A percentile compares a stretch with the other conserved stretches of the same genome.
These are phyloP conservation scores for Brettanomyces nanus DNA, from an alignment of 805 yeast species.

Conservation along the genomic window DNA sequence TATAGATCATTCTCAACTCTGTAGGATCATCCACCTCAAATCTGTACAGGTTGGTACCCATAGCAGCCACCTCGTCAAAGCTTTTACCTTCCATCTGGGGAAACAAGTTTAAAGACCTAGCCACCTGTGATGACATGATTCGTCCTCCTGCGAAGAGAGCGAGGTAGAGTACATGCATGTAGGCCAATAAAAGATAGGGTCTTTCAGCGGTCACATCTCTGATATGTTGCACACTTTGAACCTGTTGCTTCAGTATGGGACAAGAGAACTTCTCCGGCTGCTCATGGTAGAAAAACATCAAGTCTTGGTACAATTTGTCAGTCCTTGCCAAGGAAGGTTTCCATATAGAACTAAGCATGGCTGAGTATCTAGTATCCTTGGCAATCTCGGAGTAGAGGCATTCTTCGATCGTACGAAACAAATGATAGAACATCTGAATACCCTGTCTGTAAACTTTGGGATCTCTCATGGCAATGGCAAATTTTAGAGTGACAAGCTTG, in stretches of 20 bases:
- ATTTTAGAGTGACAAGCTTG: constrained; percentile 57
- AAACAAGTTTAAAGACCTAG: constrained; percentile 62
- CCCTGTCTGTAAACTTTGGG: constrained; percentile 76
- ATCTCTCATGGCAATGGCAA: constrained; percentile 71
- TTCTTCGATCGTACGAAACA: constrained; percentile 57
- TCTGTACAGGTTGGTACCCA: constrained; percentile 64
- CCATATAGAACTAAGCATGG: constrained; percentile 53
- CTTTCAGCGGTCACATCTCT: constrained; percentile 42
- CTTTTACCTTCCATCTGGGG: constrained; percentile 63
- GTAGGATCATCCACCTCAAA: constrained; percentile 61
- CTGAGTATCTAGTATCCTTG: constrained; percentile 29
- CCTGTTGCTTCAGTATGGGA: constrained; percentile 56
- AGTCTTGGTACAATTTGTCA: constrained; percentile 48
- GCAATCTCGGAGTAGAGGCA: constrained; percentile 38
- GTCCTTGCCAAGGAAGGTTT: constrained; percentile 62
- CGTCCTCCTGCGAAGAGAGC: constrained; percentile 86
- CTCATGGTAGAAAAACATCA: constrained; percentile 57
- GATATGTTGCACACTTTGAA: constrained; percentile 56
- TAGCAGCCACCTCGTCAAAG: constrained; percentile 50
- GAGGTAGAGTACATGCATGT: constrained; percentile 77
- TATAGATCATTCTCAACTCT: constrained; percentile 55
- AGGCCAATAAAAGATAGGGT: constrained; percentile 69
- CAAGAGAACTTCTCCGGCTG: constrained; percentile 43
- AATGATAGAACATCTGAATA: constrained; percentile 62
- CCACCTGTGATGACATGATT: constrained; percentile 57